Evolutionary conservation across 805 yeast species (phyloP), one percentile per base, ranked within the genome.

Genomic region (Lipomyces yamanashiensis): DNA sequence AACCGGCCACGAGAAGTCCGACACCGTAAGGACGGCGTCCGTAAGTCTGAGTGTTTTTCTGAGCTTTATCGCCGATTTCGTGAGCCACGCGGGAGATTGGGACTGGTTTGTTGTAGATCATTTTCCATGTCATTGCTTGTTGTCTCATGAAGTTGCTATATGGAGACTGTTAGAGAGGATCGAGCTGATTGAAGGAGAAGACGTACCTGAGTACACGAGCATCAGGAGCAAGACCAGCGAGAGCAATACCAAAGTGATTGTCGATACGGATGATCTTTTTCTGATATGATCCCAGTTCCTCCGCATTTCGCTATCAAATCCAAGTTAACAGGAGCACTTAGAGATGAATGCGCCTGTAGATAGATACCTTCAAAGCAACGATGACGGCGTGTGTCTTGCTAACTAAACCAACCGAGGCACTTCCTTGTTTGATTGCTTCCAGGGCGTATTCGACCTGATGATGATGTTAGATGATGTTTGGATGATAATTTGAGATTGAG

Each of bases 21-120:
- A 95, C 99, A 69, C 99, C 99, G 74, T 95, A 95, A 9, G 99
- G 99, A 77, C 99, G 87, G 10, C 93, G 88, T 7, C 98, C 98
- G 73, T 95, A 92, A 64, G 90, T 86, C 79, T 95, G 98, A 47
- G 99, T 95, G 78, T 95, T 93, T 70, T 85, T 87, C 78, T 95
- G 99, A 0, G 99, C 99, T 80, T 95, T 95, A 76, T 93, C 97
- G 34, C 97, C 97, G 73, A 95, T 85, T 61, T 92, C 79, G 70
- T 85, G 81, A 15, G 91, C 97, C 1, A 97, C 96, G 71, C 87
- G 86, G 62, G 88, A 85, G 17, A 92, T 86, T 67, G 90, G 87
- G 64, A 95, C 80, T 15, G 97, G 92, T 73, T 96, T 86, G 77
- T 91, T 87, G 77, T 84, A 95, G 34, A 92, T 86, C 82, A 93